Evolutionary conservation across 768 basidiomycete species (phyloP).

Genomic region (Tubosaeta brunneosetosa): DNA sequence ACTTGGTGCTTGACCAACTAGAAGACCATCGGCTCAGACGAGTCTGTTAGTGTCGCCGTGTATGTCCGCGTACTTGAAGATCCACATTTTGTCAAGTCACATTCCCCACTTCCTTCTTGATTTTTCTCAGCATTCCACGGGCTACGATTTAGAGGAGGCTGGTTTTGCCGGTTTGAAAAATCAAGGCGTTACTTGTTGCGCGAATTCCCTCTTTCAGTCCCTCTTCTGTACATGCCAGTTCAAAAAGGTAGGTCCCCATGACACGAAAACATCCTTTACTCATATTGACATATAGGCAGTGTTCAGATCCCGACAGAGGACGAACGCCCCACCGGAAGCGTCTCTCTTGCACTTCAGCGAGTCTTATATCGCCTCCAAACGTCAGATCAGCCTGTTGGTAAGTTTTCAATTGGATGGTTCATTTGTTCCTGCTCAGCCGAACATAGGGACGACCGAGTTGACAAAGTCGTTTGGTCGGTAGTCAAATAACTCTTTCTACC

Average conservation of each 20-base stretch:
- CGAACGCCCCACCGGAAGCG: conserved; percentile 89
- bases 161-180: conserved; percentile 97
- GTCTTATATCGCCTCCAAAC: conserved; percentile 98
- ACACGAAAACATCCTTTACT: conserved; percentile 9
- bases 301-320: conserved; percentile 98
- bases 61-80: conserved; percentile 96
- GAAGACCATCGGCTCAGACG: conserved; percentile 92
- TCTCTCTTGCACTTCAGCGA: conserved; percentile 89
- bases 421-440: background rate
- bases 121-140: conserved; percentile 32
- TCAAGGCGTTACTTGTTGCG: conserved; percentile 99
- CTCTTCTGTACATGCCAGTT: conserved; percentile 93
- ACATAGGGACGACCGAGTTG: conserved; percentile 87
- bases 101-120: background rate
- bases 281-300: conserved; percentile 63
- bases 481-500: conserved; percentile 96
- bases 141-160: conserved; percentile 99
- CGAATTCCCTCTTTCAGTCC: conserved; percentile 98
- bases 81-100: conserved; percentile 95
- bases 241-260: conserved; percentile 62
- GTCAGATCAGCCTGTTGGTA: conserved; percentile 96
- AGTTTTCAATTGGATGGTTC: conserved; percentile 25
- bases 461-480: conserved; percentile 99
- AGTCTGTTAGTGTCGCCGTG: conserved; percentile 91
- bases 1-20: conserved; percentile 83